phyloP scores from a whole-genome alignment of 2,329 filamentous ascomycete genomes.

The Aureobasidium sp. region DNA sequence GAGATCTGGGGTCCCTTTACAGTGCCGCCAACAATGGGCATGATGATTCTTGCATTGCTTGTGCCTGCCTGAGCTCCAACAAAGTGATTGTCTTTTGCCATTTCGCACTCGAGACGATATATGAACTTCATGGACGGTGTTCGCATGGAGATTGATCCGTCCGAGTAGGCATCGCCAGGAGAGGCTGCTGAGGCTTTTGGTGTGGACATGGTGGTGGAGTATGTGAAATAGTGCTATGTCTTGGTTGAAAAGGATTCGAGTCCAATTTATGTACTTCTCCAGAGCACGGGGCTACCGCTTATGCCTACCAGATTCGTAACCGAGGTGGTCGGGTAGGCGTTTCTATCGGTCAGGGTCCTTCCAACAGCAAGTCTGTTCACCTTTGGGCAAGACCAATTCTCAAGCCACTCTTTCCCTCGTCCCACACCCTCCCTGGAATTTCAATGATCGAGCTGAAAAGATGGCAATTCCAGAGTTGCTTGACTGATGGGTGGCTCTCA shows the following conservation, averaged over 20 bases:
- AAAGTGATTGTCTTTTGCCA: slow-evolving; percentile 19
- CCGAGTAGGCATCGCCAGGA: not conserved
- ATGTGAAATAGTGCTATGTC: not conserved
- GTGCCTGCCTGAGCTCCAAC: slow-evolving; percentile 20
- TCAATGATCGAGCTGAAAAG: not conserved
- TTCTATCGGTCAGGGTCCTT: not conserved
- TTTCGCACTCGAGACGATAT: slow-evolving; percentile 22
- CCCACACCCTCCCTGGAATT: not conserved
- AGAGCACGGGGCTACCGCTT: not conserved
- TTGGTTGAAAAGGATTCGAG: not conserved
- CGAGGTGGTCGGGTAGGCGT: not conserved
- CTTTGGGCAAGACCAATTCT: not conserved
- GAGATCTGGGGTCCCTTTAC: slow-evolving; percentile 21
- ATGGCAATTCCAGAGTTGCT: not conserved
- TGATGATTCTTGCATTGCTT: slow-evolving; percentile 18
- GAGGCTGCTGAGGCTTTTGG: not conserved
- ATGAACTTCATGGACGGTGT: slow-evolving; percentile 21
- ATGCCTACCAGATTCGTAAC: not conserved
- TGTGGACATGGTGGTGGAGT: not conserved
- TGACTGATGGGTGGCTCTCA: no score
- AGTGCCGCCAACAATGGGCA: slow-evolving; percentile 21
- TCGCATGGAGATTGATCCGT: slow-evolving; percentile 16
- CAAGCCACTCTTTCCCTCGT: not conserved
- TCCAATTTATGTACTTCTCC: not conserved
- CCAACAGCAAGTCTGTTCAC: not conserved